Percentiles rank a stretch among this genome's conserved stretches.
These are phyloP conservation scores for Aspergillus texensis DNA, from an alignment of 2,329 filamentous ascomycete species.

Conservation along the genomic window DNA sequence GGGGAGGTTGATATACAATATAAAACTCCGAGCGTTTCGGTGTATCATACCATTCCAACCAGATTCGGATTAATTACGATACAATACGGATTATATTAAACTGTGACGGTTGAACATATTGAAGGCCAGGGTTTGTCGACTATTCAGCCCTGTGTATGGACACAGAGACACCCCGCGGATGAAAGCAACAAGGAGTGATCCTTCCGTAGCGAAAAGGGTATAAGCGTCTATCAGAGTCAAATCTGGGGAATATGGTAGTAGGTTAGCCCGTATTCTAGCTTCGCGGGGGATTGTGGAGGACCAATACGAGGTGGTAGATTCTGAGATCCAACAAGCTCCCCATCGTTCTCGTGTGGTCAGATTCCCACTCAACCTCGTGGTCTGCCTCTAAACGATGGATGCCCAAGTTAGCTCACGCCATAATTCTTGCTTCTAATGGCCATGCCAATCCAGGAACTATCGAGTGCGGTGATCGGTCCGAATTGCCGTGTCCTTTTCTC, in stretches of 20 bases:
- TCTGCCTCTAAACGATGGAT: not conserved
- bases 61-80: not conserved
- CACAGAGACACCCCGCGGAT: not conserved
- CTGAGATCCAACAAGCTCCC: not conserved
- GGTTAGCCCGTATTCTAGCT: not conserved
- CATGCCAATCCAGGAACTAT: not conserved
- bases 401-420: not conserved
- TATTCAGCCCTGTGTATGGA: not conserved
- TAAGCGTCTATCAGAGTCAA: not conserved
- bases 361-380: not conserved
- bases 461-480: not conserved
- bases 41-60: not conserved
- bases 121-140: not conserved
- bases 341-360: not conserved
- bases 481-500: conserved; percentile 1
- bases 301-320: not conserved
- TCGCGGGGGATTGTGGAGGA: not conserved
- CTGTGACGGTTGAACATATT: not conserved
- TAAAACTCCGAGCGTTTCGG: not conserved
- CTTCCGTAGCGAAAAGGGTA: not conserved
- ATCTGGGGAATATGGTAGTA: not conserved
- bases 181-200: not conserved
- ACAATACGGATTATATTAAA: not conserved
- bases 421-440: not conserved
- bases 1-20: not conserved